phyloP scores from a whole-genome alignment of 31 red algal genomes.

The Odonthalia washingtoniensis region DNA sequence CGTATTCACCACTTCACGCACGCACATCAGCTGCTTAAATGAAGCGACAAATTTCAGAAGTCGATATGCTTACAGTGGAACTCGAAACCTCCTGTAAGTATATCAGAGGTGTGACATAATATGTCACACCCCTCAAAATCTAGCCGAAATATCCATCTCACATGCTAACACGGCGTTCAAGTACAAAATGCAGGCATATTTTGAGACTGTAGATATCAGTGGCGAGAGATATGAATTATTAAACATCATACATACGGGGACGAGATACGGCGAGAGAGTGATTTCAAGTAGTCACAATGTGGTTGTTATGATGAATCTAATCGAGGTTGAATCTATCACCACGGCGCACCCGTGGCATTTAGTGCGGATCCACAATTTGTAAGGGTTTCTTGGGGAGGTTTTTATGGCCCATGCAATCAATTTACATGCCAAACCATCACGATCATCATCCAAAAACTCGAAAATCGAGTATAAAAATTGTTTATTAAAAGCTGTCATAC shows the following conservation, averaged over 20 bases:
- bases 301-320: not conserved
- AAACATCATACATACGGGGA: slow-evolving; percentile 19
- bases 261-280: slow-evolving; percentile 19
- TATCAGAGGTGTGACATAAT: not conserved
- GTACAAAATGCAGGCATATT: slow-evolving; percentile 22
- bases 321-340: slow-evolving; percentile 35
- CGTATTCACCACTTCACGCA: slow-evolving; percentile 24
- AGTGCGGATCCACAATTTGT: slow-evolving; percentile 41
- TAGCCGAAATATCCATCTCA: slow-evolving; percentile 4
- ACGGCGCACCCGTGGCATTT: slow-evolving; percentile 32
- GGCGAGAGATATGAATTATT: slow-evolving; percentile 21
- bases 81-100: not conserved
- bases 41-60: slow-evolving; percentile 13
- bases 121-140: not conserved
- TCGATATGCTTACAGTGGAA: not conserved
- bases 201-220: not conserved
- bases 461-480: slow-evolving; percentile 52
- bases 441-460: slow-evolving; percentile 36
- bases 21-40: slow-evolving; percentile 28
- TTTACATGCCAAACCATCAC: slow-evolving; percentile 25
- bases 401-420: slow-evolving; percentile 22
- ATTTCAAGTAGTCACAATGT: too few relatives aligned
- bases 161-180: slow-evolving; percentile 33
- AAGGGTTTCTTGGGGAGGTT: not conserved
- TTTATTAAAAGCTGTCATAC: slow-evolving; percentile 31